Conservation (phyloP, 2,329 filamentous ascomycete species). For the Cryphonectria japonica region DNA sequence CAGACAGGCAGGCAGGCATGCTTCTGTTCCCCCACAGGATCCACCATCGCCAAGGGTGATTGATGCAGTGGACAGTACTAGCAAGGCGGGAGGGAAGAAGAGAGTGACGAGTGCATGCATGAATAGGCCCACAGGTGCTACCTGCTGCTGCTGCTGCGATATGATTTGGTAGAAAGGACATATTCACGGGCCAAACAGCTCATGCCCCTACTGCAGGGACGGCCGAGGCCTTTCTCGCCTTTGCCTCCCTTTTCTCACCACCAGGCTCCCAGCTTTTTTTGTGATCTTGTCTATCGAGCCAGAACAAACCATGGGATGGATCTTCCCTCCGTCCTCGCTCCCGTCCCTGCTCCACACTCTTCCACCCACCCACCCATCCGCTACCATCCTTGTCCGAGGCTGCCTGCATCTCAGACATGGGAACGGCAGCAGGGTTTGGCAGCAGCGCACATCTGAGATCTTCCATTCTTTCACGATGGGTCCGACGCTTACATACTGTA, state of each 20-base stretch:
- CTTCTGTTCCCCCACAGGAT: background rate
- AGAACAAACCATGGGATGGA: background rate
- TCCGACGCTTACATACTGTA: background rate
- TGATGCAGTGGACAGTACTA: background rate
- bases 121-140: background rate
- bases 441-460: background rate
- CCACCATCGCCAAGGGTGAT: background rate
- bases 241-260: background rate
- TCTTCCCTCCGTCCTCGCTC: background rate
- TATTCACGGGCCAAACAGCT: background rate
- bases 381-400: background rate
- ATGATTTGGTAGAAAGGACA: constrained; percentile 13
- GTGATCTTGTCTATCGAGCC: background rate
- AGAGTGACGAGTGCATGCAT: constrained; percentile 16
- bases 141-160: background rate
- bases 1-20: constrained; percentile 4
- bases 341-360: constrained; percentile 1
- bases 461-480: background rate
- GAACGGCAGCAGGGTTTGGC: background rate
- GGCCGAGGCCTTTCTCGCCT: background rate
- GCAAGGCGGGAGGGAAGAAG: background rate
- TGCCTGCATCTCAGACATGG: constrained; percentile 8
- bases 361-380: background rate
- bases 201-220: constrained; percentile 4
- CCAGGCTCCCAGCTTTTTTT: background rate